Base-by-base conservation (phyloP, 495 filamentous ascomycete species). In the Hyaloscypha finlandica region DNA sequence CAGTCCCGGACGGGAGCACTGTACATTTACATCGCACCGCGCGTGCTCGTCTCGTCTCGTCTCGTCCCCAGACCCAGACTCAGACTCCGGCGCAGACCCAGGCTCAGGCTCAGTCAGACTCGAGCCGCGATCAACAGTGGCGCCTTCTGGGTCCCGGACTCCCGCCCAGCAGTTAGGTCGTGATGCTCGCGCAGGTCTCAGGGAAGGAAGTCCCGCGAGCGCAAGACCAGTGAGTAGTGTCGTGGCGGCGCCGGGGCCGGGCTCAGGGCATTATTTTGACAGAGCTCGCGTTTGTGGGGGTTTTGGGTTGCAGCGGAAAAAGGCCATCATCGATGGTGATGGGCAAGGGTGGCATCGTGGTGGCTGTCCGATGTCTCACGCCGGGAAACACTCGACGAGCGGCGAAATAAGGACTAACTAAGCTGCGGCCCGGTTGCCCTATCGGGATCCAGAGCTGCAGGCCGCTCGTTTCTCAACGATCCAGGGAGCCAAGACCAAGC, bases 381-480 rank as follows among this genome's bases (percentile, higher is more conserved):
- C 20, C 6, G n/a, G 53, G 53, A 31, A 56, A 56, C 29, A 25
- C 53, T 56, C 53, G 42, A 48, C 42, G 4, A 48, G 11, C 9
- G 42, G 42, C 42, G 42, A 48, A 48, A 14, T 48, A 48, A 48
- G 42, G 42, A 48, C 42, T 48, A 48, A 19, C 42, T 25, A 25
- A 25, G 2, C 42, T 37, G 16, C 42, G 42, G 42, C 42, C 42
- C 42, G 42, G 16, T 16, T 48, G 42, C 42, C 42, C 42, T 48
- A 48, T 48, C 42, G 42, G 42, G 42, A 48, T 48, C 42, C 11
- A 56, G 53, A 30, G 53, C 20, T 25, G 22, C 53, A 56, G 29
- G 22, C 53, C 53, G 61, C 33, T 64, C 61, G 61, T 64, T 64
- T 56, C 61, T 39, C 54, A 55, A 48, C 52, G 39, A 63, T 63